Conservation (phyloP, 176 grass and related monocot species). For the Bromus sterilis region DNA sequence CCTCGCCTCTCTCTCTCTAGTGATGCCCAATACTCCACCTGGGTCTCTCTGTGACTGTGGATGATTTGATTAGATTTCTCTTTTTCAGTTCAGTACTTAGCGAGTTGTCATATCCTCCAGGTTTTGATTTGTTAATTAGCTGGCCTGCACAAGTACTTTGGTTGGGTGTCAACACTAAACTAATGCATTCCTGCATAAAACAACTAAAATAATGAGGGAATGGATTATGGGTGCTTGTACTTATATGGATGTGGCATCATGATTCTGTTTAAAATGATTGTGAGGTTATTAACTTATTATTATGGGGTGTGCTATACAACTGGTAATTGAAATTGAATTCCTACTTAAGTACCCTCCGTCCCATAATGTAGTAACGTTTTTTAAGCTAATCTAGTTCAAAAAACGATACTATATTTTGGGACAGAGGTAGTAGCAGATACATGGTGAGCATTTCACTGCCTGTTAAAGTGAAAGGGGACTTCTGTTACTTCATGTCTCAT, state of each 20-base stretch:
- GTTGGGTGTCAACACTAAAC: background rate
- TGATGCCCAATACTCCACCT: background rate
- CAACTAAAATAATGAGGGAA: background rate
- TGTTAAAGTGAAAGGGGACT: background rate
- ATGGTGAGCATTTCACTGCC: background rate
- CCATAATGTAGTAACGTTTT: no score
- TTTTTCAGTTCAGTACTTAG: background rate
- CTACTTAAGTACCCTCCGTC: no score
- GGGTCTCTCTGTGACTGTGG: background rate
- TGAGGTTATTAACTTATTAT: background rate
- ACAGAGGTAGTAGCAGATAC: background rate
- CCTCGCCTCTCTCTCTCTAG: background rate
- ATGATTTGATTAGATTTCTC: slow-evolving; percentile 3
- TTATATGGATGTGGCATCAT: background rate
- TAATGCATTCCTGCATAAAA: background rate
- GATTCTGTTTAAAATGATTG: background rate
- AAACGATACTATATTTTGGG: no score
- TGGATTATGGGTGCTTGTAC: background rate
- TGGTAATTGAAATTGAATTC: background rate
- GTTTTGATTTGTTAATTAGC: background rate
- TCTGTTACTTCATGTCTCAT: background rate
- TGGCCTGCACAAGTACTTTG: background rate
- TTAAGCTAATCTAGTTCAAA: no score
- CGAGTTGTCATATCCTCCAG: background rate
- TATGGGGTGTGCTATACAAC: background rate